Evolutionary conservation across 805 yeast genomes (phyloP).

Genomic region (Candida piceae): DNA sequence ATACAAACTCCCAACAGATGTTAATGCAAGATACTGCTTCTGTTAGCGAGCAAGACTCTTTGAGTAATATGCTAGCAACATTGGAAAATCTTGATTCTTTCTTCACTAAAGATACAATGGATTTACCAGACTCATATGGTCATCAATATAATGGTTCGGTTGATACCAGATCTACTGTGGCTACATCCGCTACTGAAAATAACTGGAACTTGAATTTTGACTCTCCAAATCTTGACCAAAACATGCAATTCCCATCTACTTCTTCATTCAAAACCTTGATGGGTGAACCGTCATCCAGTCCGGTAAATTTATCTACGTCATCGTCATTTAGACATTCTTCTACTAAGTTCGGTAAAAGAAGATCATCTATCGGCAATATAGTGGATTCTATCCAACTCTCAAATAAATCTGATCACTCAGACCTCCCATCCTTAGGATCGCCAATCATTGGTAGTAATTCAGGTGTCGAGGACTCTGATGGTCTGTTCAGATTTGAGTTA

Average conservation of each 20-base stretch:
- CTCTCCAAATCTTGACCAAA: slow-evolving; percentile 24
- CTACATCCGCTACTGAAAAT: slow-evolving; percentile 25
- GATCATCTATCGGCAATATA: slow-evolving; percentile 11
- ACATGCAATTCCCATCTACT: slow-evolving; percentile 41
- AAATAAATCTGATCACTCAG: slow-evolving; percentile 14
- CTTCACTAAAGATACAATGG: slow-evolving; percentile 58
- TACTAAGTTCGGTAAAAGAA: slow-evolving; percentile 15
- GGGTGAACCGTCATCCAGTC: slow-evolving; percentile 37
- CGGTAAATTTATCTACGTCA: slow-evolving; percentile 5
- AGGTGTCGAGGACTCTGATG: slow-evolving; percentile 32
- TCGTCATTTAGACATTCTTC: slow-evolving; percentile 17
- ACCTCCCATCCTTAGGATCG: slow-evolving; percentile 23
- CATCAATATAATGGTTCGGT: slow-evolving; percentile 50
- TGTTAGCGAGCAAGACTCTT: slow-evolving; percentile 58
- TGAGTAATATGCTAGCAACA: slow-evolving; percentile 90
- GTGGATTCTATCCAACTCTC: slow-evolving; percentile 14
- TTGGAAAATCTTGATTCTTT: slow-evolving; percentile 85
- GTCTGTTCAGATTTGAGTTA: slow-evolving; percentile 41
- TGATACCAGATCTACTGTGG: slow-evolving; percentile 53
- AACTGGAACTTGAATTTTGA: slow-evolving; percentile 24
- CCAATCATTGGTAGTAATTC: slow-evolving; percentile 15
- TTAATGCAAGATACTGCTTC: slow-evolving; percentile 41
- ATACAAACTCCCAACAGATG: slow-evolving; percentile 11
- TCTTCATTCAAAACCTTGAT: slow-evolving; percentile 72
- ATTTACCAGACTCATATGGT: slow-evolving; percentile 23